These are phyloP conservation scores for Paramecium sexaurelia DNA, from an alignment of 73 alveolate genomes.

Conservation along the genomic window DNA sequence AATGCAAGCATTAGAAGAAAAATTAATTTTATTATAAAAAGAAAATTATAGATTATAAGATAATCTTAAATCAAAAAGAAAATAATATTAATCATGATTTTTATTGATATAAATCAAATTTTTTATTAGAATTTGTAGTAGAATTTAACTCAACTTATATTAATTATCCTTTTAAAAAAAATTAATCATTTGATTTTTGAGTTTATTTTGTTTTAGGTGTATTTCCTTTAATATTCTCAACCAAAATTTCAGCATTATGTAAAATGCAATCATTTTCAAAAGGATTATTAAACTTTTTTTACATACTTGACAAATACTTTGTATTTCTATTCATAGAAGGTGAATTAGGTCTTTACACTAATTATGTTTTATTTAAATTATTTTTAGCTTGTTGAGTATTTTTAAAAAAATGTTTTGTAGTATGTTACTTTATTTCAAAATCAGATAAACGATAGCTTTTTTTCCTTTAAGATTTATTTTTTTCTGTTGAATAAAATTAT, in stretches of 20 bases:
- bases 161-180: conserved; percentile 15
- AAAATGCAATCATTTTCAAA: conserved; percentile 4
- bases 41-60: conserved; percentile 9
- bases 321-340: neutral
- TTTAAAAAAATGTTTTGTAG: neutral
- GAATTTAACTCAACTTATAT: neutral
- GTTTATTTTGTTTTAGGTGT: conserved; percentile 8
- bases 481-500: neutral
- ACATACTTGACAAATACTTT: neutral
- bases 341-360: neutral
- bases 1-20: conserved; percentile 35
- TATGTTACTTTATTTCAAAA: neutral
- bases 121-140: neutral
- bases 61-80: neutral
- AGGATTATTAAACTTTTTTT: conserved; percentile 1
- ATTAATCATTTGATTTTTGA: conserved; percentile 15
- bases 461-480: neutral
- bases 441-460: neutral
- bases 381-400: neutral
- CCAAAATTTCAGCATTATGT: conserved; percentile 22
- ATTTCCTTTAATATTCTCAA: neutral
- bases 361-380: neutral
- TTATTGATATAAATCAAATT: neutral
- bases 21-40: conserved; percentile 8
- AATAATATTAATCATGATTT: neutral